Conservation (phyloP, 1,284 basidiomycete species). For the Rhizoctonia solani region DNA sequence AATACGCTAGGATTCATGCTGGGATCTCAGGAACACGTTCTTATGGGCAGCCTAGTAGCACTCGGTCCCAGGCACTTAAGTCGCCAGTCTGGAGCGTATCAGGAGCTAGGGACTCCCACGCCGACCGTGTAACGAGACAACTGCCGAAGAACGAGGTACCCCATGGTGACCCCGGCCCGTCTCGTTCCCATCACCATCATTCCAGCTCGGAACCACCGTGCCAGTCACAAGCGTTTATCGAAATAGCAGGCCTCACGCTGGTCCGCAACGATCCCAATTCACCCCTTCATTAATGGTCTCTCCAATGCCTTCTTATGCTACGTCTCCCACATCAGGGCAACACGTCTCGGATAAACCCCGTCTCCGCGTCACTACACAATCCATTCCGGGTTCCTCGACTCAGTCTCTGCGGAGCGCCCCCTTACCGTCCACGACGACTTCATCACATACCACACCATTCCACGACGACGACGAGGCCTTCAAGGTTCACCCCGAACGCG, state of each 20-base stretch:
- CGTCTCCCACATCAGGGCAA: neutral
- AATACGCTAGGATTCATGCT: neutral
- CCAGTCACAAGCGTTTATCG: neutral
- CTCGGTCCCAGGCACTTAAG: neutral
- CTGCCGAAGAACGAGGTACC: constrained; percentile 4
- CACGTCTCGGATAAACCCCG: neutral
- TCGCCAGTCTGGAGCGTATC: neutral
- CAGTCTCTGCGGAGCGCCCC: constrained; percentile 6
- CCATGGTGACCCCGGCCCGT: neutral
- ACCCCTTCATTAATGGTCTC: neutral
- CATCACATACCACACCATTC: neutral
- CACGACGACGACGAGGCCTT: constrained; percentile 16
- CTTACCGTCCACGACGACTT: constrained; percentile 1
- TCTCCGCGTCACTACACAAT: neutral
- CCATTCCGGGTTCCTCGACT: neutral
- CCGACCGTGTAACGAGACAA: neutral
- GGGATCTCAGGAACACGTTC: neutral
- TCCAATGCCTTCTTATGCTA: neutral
- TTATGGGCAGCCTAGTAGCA: too few relatives aligned
- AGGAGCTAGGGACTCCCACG: neutral
- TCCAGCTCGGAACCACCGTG: constrained; percentile 5
- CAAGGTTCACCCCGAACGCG: constrained; percentile 26
- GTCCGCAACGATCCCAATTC: neutral
- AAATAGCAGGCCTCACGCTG: neutral
- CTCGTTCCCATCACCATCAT: neutral